Evolutionary conservation across 306 rosid genomes (phyloP), one percentile per base, ranked within the genome.

Genomic region (Hippophae gyantsensis): DNA sequence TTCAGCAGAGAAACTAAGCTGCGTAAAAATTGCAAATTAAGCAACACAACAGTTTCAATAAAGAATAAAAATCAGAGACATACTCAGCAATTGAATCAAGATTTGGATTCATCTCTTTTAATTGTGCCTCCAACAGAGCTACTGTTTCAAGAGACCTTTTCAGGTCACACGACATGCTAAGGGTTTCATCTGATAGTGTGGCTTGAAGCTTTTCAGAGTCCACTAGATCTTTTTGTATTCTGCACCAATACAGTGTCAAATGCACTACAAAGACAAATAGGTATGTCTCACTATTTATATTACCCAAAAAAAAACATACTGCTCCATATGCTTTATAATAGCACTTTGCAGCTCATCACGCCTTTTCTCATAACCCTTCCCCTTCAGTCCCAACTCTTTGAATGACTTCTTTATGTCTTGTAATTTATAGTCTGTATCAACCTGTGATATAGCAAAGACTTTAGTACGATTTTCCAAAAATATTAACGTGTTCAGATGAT

Each of bases 11-110:
- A 69, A 53, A 60, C 46, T 63, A 41, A 70, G 52, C 55, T 66
- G 41, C 56, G 60, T 13, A 43, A 45, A 40, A 10, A 43, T 9
- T 18, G 54, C 47, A 76, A 57, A 54, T 68, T 60, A 69, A 9
- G 57, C 38, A 38, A n/a, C 14, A 44, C 52, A 52, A 68, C 38
- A 50, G 42, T 43, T 56, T 9, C 10, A 32, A 13, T 13, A 11
- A 40, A 47, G n/a, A 47, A 42, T 8, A 48, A 70, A 54, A 42
- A 14, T 50, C 54, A 54, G 45, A 42, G 63, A 48, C 82, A 10
- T 85, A 92, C 98, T 92, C 98, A 42, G 98, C 76, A 38, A 92
- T 88, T 40, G 96, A 87, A 78, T 92, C 98, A 62, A 92, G 98
- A 79, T 87, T 92, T 41, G 98, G 96, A 79, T 75, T 92, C 95